Percentiles rank a stretch among this genome's conserved stretches.
Conservation (phyloP, 2,329 filamentous ascomycete species). For the Neobulgaria alba region DNA sequence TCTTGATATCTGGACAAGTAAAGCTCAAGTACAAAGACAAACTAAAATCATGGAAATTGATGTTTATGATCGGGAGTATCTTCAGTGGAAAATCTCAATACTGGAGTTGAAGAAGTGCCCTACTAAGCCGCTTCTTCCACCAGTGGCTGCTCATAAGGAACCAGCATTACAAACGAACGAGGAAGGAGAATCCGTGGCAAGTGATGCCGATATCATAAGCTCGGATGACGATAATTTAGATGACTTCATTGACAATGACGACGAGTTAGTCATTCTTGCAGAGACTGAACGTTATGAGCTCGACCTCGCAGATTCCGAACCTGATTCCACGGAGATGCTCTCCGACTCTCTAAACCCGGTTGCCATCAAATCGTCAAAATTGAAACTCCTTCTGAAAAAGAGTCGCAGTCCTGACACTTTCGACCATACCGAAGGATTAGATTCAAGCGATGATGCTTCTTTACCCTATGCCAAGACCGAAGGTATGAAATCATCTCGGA, state of each 20-base stretch:
- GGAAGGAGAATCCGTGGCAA: conserved; percentile 21
- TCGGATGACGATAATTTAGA: conserved; percentile 32
- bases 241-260: conserved; percentile 42
- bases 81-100: conserved; percentile 41
- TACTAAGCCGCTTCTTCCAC: conserved; percentile 22
- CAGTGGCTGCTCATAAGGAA: conserved; percentile 6
- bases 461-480: background rate
- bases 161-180: conserved; percentile 5
- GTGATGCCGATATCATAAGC: conserved; percentile 12
- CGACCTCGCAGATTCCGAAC: conserved; percentile 21
- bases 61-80: conserved; percentile 50
- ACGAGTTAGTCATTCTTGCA: conserved; percentile 7
- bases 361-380: background rate
- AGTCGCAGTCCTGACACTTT: no score
- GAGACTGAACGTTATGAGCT: conserved; percentile 13
- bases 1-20: conserved; percentile 42
- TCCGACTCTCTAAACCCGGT: background rate
- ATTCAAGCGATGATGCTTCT: background rate
- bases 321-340: conserved; percentile 2
- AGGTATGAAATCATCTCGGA: background rate
- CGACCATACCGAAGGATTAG: background rate
- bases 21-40: conserved; percentile 43
- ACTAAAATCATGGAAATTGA: conserved; percentile 55
- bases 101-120: conserved; percentile 37
- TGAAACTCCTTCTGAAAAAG: background rate